A percentile compares a stretch with the other conserved stretches of the same genome.
Evolutionary conservation across 1,139 yeast species (phyloP).

Genomic region (Yamadazyma aaseri): DNA sequence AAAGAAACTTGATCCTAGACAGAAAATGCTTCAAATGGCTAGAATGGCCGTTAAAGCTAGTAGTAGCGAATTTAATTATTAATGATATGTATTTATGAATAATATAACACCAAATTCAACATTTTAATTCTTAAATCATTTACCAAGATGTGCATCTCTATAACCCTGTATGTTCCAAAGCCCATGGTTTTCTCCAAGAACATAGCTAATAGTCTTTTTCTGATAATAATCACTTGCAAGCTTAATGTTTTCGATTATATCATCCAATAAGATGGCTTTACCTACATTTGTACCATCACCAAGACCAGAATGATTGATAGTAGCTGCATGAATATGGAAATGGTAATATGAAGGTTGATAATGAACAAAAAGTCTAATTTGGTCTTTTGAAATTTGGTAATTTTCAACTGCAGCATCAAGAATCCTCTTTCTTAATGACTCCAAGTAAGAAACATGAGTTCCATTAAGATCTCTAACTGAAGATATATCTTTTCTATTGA

Average conservation of each 20-base stretch:
- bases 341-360: constrained; percentile 97
- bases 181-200: constrained; percentile 75
- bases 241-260: constrained; percentile 69
- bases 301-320: constrained; percentile 66
- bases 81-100: constrained; percentile 4
- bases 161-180: constrained; percentile 54
- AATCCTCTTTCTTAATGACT: constrained; percentile 43
- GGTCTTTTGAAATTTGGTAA: constrained; percentile 37
- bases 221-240: constrained; percentile 47
- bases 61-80: constrained; percentile 73
- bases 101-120: not conserved
- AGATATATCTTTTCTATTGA: constrained; percentile 65
- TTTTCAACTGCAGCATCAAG: constrained; percentile 46
- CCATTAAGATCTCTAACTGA: constrained; percentile 73
- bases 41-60: constrained; percentile 61
- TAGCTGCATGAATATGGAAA: constrained; percentile 90
- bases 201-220: constrained; percentile 48
- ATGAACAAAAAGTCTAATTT: constrained; percentile 74
- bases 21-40: constrained; percentile 78
- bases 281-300: constrained; percentile 76
- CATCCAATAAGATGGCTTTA: constrained; percentile 79
- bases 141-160: constrained; percentile 12
- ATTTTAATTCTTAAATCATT: too few species aligned
- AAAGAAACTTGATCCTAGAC: constrained; percentile 60
- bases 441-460: constrained; percentile 58